Percentiles rank a stretch among this genome's conserved stretches.
phyloP scores from a whole-genome alignment of 352 stramenopile species.

The Plasmopara halstedii region DNA sequence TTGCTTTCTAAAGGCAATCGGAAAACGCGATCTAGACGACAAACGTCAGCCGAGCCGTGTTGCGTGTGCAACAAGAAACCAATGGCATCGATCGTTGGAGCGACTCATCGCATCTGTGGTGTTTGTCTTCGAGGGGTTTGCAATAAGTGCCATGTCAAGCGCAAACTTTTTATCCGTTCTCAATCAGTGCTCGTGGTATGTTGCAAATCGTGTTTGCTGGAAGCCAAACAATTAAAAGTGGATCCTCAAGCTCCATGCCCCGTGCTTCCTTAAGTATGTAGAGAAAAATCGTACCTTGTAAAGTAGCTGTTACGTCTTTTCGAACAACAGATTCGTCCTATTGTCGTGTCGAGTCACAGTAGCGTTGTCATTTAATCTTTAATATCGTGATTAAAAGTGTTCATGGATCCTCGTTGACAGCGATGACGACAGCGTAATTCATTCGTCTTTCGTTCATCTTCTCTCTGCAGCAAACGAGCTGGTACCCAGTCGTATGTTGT shows the following conservation, averaged over 20 bases:
- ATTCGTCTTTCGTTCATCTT: constrained; percentile 13
- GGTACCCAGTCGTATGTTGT: constrained; percentile 56
- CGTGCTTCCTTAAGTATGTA: constrained; percentile 6
- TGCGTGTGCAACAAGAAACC: constrained; percentile 24
- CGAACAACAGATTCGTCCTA: no score
- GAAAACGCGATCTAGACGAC: constrained; percentile 12
- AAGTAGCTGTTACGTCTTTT: no score
- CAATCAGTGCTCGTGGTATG: constrained; percentile 32
- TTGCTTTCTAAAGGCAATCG: constrained; percentile 11
- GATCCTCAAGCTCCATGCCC: constrained; percentile 41
- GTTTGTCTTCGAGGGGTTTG: constrained; percentile 35
- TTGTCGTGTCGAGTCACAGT: no score
- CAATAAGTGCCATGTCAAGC: constrained; percentile 45
- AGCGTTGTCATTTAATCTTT: constrained; percentile 5
- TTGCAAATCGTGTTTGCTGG: constrained; percentile 45
- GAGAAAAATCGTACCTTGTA: background rate
- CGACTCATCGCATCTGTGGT: constrained; percentile 24
- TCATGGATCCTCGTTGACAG: background rate
- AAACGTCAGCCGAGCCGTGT: constrained; percentile 12
- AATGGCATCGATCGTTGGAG: constrained; percentile 16
- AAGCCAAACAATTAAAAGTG: constrained; percentile 27
- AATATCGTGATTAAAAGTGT: constrained; percentile 6
- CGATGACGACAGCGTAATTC: background rate
- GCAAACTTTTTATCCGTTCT: constrained; percentile 26
- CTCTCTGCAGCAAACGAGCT: constrained; percentile 30